phyloP scores from a whole-genome alignment of 2,329 filamentous ascomycete genomes.

The Colletotrichum salicis region DNA sequence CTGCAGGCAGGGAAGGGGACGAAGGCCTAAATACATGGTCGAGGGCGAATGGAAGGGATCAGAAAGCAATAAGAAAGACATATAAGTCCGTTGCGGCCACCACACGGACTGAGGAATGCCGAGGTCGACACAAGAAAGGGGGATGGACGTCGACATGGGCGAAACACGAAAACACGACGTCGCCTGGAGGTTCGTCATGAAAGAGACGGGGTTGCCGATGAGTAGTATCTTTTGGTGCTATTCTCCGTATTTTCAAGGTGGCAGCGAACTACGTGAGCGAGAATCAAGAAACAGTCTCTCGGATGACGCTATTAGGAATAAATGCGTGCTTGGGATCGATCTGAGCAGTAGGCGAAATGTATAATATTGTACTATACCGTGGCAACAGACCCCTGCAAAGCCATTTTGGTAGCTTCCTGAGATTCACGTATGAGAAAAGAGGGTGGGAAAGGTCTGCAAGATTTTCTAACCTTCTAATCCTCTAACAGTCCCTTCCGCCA shows the following conservation, averaged over 20 bases:
- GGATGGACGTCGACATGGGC: not conserved
- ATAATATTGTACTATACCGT: not conserved
- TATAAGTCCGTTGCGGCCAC: not conserved
- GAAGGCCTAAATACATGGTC: not conserved
- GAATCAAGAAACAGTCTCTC: not conserved
- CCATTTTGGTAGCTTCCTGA: not conserved
- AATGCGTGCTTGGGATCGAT: not conserved
- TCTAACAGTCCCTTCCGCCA: not conserved
- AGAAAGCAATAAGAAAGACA: not conserved
- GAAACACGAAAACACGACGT: not conserved
- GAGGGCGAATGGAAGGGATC: not conserved
- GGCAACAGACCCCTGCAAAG: not conserved
- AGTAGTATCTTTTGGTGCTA: not conserved
- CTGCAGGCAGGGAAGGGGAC: conserved; percentile 40
- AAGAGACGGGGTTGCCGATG: not conserved
- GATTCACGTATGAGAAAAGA: not conserved
- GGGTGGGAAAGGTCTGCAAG: not conserved
- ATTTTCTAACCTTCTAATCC: not conserved
- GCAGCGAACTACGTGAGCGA: not conserved
- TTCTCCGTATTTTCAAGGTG: not conserved
- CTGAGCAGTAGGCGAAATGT: not conserved
- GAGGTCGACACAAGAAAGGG: not conserved
- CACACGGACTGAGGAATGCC: not conserved
- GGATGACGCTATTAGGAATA: not conserved
- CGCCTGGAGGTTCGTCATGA: not conserved